Evolutionary conservation across 164 flowering plant species (phyloP).

Genomic region (Chimonanthus praecox): DNA sequence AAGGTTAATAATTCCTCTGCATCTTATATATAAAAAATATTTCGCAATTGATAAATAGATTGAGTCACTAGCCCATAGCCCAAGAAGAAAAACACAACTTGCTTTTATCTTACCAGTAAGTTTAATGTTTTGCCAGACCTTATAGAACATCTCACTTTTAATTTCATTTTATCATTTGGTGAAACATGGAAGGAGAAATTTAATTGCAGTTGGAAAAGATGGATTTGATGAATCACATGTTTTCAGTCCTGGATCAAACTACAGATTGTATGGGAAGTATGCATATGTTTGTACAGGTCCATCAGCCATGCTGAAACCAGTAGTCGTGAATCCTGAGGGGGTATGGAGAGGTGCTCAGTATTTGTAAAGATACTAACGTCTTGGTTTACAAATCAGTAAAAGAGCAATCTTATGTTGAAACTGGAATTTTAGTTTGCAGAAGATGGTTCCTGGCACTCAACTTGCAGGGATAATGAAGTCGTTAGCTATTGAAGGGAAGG

Average conservation of each 20-base stretch:
- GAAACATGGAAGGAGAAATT: conserved; percentile 85
- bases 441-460: too few species aligned
- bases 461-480: too few species aligned
- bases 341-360: conserved; percentile 58
- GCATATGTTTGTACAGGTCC: conserved; percentile 66
- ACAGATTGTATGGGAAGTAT: conserved; percentile 57
- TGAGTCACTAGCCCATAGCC: too few species aligned
- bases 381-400: too few species aligned
- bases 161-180: conserved; percentile 1
- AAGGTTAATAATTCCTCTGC: background rate
- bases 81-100: too few species aligned
- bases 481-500: too few species aligned
- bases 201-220: conserved; percentile 57
- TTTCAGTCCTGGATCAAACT: conserved; percentile 72
- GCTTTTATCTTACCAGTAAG: background rate
- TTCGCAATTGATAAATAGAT: too few species aligned
- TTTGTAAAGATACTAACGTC: conserved; percentile 15
- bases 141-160: background rate
- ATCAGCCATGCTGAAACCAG: conserved; percentile 66
- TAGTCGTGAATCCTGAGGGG: conserved; percentile 25
- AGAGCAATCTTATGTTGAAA: too few species aligned
- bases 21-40: too few species aligned
- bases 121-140: background rate
- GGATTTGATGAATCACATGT: conserved; percentile 78
- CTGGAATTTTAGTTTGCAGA: too few species aligned